Base-by-base conservation (phyloP, 2,329 filamentous ascomycete species). In the Scytalidium lignicola region DNA sequence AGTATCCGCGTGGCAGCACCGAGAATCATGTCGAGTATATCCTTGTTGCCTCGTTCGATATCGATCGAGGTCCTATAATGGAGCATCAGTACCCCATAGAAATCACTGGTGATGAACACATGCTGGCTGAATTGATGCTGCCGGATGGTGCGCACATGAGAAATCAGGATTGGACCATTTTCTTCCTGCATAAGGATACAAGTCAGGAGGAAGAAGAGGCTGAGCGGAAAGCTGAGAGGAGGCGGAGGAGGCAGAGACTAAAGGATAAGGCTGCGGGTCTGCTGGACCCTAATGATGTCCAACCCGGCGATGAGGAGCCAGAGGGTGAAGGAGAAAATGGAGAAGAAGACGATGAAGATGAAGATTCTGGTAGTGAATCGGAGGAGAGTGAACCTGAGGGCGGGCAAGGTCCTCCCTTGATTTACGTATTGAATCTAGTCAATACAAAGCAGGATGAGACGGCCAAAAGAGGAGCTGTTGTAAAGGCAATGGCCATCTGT, bases 21-120 rank as follows among this genome's bases (percentile, higher is more conserved):
- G 86, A 97, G 66, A 95, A 93, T 62, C 93, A 99, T 85, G 93
- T 99, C 70, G 93, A 99, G 67, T 99, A 97, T 65, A 97, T 99
- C 47, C 76, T 99, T 47, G 93, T 99, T 48, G 93, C 93, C 3
- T 95, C 90, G 2, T 99, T 99, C 70, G 90, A 97, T 68, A 95
- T 97, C 61, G 92, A 97, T 67, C 84, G 89, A 47, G 93, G 93
- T 2, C 92, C 92, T 43, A 84, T 96, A 60, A 97, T 99, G 93
- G 93, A 99, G 66, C 91, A 99, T 66, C 93, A 99, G 65, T 99
- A 92, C 65, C 93, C 93, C 0, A 85, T 89, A 40, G 85, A 92
- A 45, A 97, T 99, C 54, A 96, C 90, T 45, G 92, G 93, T 26
- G 92, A 99, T 65, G 93, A 99, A 72, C 87, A 95, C 62, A 97